These are phyloP conservation scores for Wickerhamiella infanticola DNA, from an alignment of 1,139 yeast genomes.

Conservation along the genomic window DNA sequence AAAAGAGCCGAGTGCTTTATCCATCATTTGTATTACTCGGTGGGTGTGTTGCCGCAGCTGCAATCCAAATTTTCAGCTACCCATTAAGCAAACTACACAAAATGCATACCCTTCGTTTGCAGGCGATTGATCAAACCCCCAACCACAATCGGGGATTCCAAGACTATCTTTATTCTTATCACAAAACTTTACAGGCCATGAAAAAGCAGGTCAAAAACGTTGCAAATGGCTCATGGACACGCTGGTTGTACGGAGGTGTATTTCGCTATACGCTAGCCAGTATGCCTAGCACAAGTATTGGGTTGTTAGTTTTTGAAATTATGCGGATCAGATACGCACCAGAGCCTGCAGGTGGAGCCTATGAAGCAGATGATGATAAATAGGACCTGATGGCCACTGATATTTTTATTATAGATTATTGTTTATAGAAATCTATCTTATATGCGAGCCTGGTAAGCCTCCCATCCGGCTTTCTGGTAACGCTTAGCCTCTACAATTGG, in stretches of 20 bases:
- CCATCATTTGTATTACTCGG: constrained; percentile 68
- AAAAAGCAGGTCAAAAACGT: constrained; percentile 39
- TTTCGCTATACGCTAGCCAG: constrained; percentile 54
- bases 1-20: constrained; percentile 13
- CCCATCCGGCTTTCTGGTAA: constrained; percentile 90
- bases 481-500: constrained; percentile 76
- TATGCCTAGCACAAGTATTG: constrained; percentile 78
- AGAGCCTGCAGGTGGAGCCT: background rate
- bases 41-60: constrained; percentile 75
- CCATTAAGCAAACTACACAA: constrained; percentile 72
- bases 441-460: constrained; percentile 37
- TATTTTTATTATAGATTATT: too few species aligned
- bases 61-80: constrained; percentile 63
- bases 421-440: too few species aligned
- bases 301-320: constrained; percentile 70
- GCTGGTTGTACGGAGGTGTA: constrained; percentile 68
- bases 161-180: constrained; percentile 35
- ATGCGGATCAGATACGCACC: constrained; percentile 36
- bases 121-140: constrained; percentile 27
- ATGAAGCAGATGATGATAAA: background rate
- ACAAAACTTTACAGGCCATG: constrained; percentile 53
- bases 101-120: constrained; percentile 62
- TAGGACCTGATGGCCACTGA: too few species aligned
- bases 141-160: constrained; percentile 11
- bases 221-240: constrained; percentile 37